A percentile compares a stretch with the other conserved stretches of the same genome.
Evolutionary conservation across 75 land plant genomes (phyloP).

Genomic region (Sequoiadendron giganteum): DNA sequence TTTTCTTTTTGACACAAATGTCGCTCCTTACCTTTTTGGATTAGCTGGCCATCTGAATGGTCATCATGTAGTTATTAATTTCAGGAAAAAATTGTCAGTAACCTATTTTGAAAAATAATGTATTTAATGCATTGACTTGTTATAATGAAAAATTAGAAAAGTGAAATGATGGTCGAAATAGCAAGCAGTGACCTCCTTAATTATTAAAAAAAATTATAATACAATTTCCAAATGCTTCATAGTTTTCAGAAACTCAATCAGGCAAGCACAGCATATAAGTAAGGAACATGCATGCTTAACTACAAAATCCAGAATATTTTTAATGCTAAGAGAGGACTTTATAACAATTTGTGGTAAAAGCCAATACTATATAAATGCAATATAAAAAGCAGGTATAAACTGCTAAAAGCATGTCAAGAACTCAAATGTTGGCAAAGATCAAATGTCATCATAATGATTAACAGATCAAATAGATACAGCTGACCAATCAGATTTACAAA

Average conservation of each 20-base stretch:
- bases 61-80: neutral
- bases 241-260: neutral
- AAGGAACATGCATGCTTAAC: neutral
- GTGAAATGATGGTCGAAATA: neutral
- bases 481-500: neutral
- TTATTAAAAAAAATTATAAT: no score
- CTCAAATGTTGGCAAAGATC: neutral
- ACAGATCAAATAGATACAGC: neutral
- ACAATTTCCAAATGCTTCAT: neutral
- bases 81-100: neutral
- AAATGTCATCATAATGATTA: neutral
- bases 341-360: neutral
- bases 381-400: neutral
- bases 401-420: neutral
- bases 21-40: neutral
- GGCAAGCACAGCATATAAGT: neutral
- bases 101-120: neutral
- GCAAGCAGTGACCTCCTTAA: neutral
- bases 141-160: neutral
- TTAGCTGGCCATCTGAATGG: neutral
- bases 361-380: neutral
- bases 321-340: neutral
- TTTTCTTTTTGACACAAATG: neutral
- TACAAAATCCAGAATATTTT: neutral
- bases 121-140: neutral